phyloP scores from a whole-genome alignment of 169 alveolate species.

The Cryptosporidium andersoni region DNA sequence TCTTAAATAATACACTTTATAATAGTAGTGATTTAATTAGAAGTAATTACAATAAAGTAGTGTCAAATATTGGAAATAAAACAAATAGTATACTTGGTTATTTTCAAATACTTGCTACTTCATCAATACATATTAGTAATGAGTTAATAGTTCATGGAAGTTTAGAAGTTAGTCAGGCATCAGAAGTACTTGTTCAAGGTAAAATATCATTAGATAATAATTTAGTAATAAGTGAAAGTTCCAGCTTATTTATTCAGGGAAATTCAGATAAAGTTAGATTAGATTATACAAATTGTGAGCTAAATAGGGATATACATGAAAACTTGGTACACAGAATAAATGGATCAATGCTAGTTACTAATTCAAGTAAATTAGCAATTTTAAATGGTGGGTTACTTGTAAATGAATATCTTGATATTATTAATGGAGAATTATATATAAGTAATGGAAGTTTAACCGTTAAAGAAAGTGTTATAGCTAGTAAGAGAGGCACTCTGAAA shows the following conservation, averaged over 20 bases:
- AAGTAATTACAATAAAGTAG: too few species aligned
- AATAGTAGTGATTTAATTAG: too few species aligned
- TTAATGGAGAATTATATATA: slow-evolving; percentile 14
- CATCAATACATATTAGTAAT: slow-evolving; percentile 1
- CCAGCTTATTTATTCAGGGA: slow-evolving; percentile 9
- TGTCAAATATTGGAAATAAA: background rate
- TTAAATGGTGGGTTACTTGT: slow-evolving; percentile 14
- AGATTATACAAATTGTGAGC: background rate
- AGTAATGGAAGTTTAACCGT: slow-evolving; percentile 6
- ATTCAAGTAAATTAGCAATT: slow-evolving; percentile 34
- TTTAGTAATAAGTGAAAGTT: slow-evolving; percentile 40
- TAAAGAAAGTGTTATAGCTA: slow-evolving; percentile 14
- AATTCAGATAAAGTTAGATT: background rate
- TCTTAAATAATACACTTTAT: background rate
- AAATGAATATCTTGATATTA: slow-evolving; percentile 42
- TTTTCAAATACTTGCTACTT: slow-evolving; percentile 49
- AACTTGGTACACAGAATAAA: slow-evolving; percentile 9
- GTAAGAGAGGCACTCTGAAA: slow-evolving; percentile 9
- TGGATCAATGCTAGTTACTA: slow-evolving; percentile 53
- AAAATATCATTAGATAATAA: background rate
- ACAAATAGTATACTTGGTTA: slow-evolving; percentile 1
- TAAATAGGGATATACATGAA: background rate
- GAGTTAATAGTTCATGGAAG: slow-evolving; percentile 8
- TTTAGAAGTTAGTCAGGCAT: slow-evolving; percentile 49
- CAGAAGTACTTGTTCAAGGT: slow-evolving; percentile 29